Conservation (phyloP, 768 basidiomycete species). For the Gyrodon lividus region DNA sequence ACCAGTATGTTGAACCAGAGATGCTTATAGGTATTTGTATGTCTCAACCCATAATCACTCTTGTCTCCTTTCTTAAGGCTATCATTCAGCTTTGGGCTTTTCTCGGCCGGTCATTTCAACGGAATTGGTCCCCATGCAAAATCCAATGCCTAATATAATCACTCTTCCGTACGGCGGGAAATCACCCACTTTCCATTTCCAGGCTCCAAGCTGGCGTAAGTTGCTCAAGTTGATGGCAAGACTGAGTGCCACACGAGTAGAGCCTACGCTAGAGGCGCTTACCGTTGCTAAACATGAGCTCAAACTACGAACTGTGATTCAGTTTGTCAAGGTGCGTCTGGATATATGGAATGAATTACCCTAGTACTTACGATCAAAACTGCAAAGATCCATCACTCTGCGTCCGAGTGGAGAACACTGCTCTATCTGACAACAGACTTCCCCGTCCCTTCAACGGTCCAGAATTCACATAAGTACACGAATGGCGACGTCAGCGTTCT, state of each 20-base stretch:
- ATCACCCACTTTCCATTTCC: conserved; percentile 67
- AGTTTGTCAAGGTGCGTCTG: conserved; percentile 68
- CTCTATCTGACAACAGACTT: conserved; percentile 78
- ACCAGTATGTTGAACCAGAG: conserved; percentile 55
- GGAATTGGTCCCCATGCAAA: conserved; percentile 45
- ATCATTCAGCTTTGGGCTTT: conserved; percentile 64
- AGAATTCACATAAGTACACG: conserved; percentile 46
- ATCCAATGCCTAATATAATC: conserved; percentile 69
- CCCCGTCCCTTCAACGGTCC: conserved; percentile 49
- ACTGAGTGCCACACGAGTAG: conserved; percentile 65
- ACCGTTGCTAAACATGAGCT: conserved; percentile 54
- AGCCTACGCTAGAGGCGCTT: conserved; percentile 68
- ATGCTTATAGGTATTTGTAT: conserved; percentile 61
- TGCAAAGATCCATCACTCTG: conserved; percentile 54
- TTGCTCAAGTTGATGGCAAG: conserved; percentile 74
- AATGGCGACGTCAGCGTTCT: conserved; percentile 62
- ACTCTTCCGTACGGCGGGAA: conserved; percentile 69
- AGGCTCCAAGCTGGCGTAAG: conserved; percentile 72
- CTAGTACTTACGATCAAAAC: conserved; percentile 3
- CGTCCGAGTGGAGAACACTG: conserved; percentile 68
- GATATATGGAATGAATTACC: background rate
- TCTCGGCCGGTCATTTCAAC: conserved; percentile 52
- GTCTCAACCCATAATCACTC: conserved; percentile 31
- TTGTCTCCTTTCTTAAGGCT: conserved; percentile 7
- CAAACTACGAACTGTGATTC: conserved; percentile 70